Evolutionary conservation across 371 early-diverging fungal species (phyloP).

Genomic region (Blastocladiella emersonii): DNA sequence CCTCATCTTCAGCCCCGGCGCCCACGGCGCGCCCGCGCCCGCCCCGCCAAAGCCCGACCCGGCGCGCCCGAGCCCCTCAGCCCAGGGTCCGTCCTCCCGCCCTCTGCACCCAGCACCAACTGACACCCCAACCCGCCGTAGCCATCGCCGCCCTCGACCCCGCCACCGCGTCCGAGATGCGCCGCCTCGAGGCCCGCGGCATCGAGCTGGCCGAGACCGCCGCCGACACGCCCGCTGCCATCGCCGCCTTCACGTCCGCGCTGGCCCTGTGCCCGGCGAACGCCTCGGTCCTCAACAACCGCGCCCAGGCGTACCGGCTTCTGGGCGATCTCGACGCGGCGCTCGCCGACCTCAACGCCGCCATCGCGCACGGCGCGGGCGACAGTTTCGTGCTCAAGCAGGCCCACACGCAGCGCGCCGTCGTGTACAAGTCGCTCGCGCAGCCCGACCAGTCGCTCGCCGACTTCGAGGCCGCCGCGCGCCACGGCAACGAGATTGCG

Average conservation of each 20-base stretch:
- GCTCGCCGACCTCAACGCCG: slow-evolving; percentile 49
- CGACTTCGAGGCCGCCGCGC: slow-evolving; percentile 67
- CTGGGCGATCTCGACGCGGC: slow-evolving; percentile 36
- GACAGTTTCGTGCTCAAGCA: slow-evolving; percentile 53
- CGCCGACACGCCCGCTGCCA: slow-evolving; percentile 28
- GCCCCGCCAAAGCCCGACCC: neutral
- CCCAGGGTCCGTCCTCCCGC: neutral
- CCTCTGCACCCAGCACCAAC: neutral
- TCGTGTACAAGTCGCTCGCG: slow-evolving; percentile 47
- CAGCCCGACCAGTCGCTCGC: slow-evolving; percentile 45
- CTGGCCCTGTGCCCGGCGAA: slow-evolving; percentile 45
- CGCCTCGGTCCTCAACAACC: slow-evolving; percentile 73
- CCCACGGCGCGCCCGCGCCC: neutral
- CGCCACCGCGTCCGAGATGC: neutral
- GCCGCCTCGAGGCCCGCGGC: slow-evolving; percentile 13
- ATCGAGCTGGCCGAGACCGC: slow-evolving; percentile 27
- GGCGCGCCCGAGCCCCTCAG: neutral
- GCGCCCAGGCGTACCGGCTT: slow-evolving; percentile 67
- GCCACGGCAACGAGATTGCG: slow-evolving; percentile 70
- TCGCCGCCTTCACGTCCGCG: slow-evolving; percentile 26
- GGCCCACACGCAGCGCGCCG: slow-evolving; percentile 77
- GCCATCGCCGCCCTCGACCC: neutral
- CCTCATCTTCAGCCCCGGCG: neutral
- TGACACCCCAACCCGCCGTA: neutral
- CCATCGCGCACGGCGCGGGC: slow-evolving; percentile 46